Percentiles rank a stretch among this genome's conserved stretches.
phyloP scores from a whole-genome alignment of 1,284 basidiomycete genomes.

The Puccinia horiana region DNA sequence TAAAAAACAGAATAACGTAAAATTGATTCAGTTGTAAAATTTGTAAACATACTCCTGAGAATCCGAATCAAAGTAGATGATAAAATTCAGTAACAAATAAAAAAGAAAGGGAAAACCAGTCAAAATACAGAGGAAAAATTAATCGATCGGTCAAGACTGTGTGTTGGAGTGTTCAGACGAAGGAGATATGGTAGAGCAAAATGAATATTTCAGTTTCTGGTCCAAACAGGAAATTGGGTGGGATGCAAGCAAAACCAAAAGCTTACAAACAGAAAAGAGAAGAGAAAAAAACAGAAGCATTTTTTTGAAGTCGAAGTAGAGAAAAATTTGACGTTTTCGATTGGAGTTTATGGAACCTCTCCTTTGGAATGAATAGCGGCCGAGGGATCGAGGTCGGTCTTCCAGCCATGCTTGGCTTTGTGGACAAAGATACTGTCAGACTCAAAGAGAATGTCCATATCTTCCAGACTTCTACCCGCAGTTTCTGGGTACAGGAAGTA shows the following conservation, averaged over 20 bases:
- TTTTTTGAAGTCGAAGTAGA: background rate
- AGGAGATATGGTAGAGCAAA: too few relatives aligned
- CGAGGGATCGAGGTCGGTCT: background rate
- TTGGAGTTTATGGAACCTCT: background rate
- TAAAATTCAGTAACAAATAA: too few relatives aligned
- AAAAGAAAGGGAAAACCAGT: too few relatives aligned
- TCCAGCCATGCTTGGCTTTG: background rate
- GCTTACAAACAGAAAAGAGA: background rate
- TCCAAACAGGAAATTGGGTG: too few relatives aligned
- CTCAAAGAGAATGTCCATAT: constrained; percentile 80
- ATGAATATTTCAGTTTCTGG: too few relatives aligned
- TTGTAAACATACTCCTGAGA: too few relatives aligned
- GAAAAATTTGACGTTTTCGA: background rate
- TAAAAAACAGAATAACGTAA: too few relatives aligned
- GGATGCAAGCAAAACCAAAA: background rate
- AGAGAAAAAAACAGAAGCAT: background rate
- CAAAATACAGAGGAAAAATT: too few relatives aligned
- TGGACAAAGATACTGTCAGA: constrained; percentile 60
- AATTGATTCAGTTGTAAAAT: too few relatives aligned
- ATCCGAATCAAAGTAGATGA: too few relatives aligned
- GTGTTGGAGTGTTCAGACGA: too few relatives aligned
- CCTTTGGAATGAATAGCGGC: background rate
- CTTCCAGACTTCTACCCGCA: constrained; percentile 71
- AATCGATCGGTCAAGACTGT: too few relatives aligned
- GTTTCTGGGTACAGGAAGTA: constrained; percentile 64